Conservation (phyloP, 2,329 filamentous ascomycete species). For the Cladosporium cucumerinum region DNA sequence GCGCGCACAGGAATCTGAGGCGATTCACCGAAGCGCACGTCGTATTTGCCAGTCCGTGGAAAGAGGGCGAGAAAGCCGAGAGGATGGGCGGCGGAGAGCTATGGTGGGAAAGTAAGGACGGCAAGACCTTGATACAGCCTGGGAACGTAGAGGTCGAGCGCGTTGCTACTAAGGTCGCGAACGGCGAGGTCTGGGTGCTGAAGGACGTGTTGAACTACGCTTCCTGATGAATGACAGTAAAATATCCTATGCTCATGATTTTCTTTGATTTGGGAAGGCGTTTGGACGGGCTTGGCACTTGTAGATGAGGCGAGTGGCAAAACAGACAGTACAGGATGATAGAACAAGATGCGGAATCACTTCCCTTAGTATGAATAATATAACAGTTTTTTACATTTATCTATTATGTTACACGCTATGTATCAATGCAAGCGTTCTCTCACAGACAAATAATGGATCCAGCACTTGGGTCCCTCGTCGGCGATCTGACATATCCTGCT, state of each 20-base stretch:
- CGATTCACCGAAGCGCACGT: slow-evolving; percentile 85
- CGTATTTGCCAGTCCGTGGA: slow-evolving; percentile 72
- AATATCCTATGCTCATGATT: not conserved
- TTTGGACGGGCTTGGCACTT: not conserved
- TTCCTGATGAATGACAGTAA: not conserved
- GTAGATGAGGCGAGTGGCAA: not conserved
- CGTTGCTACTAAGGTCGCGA: slow-evolving; percentile 72
- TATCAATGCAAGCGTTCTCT: not conserved
- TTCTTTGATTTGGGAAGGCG: not conserved
- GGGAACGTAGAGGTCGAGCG: slow-evolving; percentile 72
- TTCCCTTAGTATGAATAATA: not conserved
- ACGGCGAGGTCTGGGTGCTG: slow-evolving; percentile 84
- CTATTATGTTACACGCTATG: not conserved
- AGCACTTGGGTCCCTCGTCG: slow-evolving; percentile 17
- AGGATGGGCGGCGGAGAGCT: slow-evolving; percentile 67
- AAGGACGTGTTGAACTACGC: slow-evolving; percentile 58
- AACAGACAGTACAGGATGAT: not conserved
- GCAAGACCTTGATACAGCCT: slow-evolving; percentile 70
- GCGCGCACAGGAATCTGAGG: slow-evolving; percentile 72
- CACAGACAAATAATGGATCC: not conserved
- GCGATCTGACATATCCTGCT: not conserved
- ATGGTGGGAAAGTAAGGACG: slow-evolving; percentile 76
- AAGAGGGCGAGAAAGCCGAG: slow-evolving; percentile 61
- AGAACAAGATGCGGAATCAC: not conserved
- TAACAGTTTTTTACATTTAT: not conserved